These are phyloP conservation scores for Protostelium mycophagum DNA, from an alignment of 78 protist genomes.

Conservation along the genomic window DNA sequence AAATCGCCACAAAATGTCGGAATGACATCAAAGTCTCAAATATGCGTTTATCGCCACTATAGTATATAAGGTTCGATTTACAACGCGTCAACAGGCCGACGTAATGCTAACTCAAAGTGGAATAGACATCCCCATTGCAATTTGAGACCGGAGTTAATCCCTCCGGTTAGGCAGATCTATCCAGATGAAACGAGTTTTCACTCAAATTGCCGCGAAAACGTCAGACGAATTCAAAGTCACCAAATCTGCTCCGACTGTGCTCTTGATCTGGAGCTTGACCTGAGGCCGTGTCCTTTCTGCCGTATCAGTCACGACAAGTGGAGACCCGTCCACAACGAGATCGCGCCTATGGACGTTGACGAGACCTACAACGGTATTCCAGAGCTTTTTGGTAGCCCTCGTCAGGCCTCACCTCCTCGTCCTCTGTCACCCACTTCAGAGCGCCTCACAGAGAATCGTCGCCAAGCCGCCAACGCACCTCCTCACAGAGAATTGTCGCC, in stretches of 20 bases:
- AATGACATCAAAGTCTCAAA: background rate
- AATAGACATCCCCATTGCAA: no score
- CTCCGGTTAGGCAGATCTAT: background rate
- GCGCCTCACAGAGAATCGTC: background rate
- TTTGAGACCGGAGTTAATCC: no score
- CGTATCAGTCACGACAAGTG: conserved; percentile 1
- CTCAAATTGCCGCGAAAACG: conserved; percentile 1
- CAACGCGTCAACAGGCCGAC: background rate
- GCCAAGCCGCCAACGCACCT: background rate
- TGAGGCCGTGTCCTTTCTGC: conserved; percentile 2
- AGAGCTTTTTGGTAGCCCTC: conserved; percentile 1
- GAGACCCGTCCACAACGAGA: conserved; percentile 2
- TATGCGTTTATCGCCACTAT: background rate
- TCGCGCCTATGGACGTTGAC: background rate
- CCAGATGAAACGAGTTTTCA: background rate
- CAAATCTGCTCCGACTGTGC: conserved; percentile 2
- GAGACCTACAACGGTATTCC: conserved; percentile 1
- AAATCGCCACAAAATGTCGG: background rate
- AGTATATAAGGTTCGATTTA: background rate
- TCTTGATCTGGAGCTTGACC: conserved; percentile 1
- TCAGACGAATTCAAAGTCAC: conserved; percentile 1
- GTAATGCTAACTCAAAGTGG: background rate
- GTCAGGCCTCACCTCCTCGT: conserved; percentile 2
- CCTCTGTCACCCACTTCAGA: conserved; percentile 2
- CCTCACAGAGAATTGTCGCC: background rate